Conservation (phyloP, 2,329 filamentous ascomycete genomes). For the Xenoacremonium recifei region DNA sequence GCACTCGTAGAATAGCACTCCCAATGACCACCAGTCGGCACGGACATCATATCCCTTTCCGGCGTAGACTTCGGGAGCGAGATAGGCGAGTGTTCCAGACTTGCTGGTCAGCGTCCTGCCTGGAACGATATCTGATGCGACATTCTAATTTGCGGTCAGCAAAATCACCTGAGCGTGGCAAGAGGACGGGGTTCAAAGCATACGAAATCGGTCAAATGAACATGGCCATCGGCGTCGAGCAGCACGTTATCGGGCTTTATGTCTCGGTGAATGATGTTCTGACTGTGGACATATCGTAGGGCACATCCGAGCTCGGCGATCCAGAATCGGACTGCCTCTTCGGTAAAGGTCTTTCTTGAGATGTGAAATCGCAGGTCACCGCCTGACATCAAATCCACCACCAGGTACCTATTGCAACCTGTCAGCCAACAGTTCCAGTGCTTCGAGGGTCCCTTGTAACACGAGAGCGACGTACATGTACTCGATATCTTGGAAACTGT, state of each 20-base stretch:
- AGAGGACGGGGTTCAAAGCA: constrained; percentile 31
- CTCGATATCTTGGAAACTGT: constrained; percentile 98
- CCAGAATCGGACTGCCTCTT: constrained; percentile 96
- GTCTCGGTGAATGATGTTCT: constrained; percentile 88
- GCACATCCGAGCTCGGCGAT: constrained; percentile 93
- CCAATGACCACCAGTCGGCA: constrained; percentile 98
- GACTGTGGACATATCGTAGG: constrained; percentile 78
- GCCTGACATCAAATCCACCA: constrained; percentile 97
- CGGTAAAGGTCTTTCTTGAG: constrained; percentile 94
- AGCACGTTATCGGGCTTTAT: constrained; percentile 92
- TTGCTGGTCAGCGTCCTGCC: constrained; percentile 87
- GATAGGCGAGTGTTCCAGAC: constrained; percentile 92
- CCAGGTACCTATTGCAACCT: constrained; percentile 70
- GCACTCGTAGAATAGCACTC: constrained; percentile 98
- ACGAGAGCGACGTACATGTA: constrained; percentile 71
- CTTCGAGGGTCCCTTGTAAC: background rate
- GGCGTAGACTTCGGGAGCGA: constrained; percentile 92
- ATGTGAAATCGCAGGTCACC: constrained; percentile 97
- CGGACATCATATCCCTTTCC: constrained; percentile 86
- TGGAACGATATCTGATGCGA: constrained; percentile 87
- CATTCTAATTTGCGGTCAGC: constrained; percentile 65
- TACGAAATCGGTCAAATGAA: constrained; percentile 97
- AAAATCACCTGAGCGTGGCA: background rate
- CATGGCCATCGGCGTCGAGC: constrained; percentile 85
- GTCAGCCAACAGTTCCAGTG: constrained; percentile 17